Conservation (phyloP, 2,329 filamentous ascomycete genomes). For the Ophiocordyceps camponoti-rufipedis region DNA sequence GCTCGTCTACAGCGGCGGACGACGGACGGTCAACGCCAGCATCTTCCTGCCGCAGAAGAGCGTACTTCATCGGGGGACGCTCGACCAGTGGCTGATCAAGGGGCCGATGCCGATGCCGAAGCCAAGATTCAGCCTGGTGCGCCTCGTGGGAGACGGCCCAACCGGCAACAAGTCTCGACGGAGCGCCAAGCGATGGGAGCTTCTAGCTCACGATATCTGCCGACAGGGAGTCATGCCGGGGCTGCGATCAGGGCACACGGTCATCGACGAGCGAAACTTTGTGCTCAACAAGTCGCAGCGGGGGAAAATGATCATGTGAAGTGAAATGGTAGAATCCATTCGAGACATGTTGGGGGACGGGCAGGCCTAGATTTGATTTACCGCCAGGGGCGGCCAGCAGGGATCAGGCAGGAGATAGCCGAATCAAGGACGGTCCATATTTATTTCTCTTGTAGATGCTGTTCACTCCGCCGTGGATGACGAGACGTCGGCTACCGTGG, state of each 20-base stretch:
- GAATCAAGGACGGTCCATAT: background rate
- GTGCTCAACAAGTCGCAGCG: constrained; percentile 1
- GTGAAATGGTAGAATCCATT: background rate
- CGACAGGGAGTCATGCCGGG: constrained; percentile 15
- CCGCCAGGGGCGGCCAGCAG: background rate
- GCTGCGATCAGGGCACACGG: constrained; percentile 18
- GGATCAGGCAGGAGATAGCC: background rate
- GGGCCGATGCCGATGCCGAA: constrained; percentile 8
- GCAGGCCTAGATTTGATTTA: constrained; percentile 2
- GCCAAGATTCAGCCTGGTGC: constrained; percentile 5
- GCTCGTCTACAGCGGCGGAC: constrained; percentile 26
- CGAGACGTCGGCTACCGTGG: background rate
- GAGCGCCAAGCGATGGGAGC: constrained; percentile 15
- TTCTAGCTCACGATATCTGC: constrained; percentile 17
- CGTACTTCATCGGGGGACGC: constrained; percentile 30
- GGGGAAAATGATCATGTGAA: background rate
- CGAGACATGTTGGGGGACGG: constrained; percentile 1
- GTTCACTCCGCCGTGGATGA: background rate
- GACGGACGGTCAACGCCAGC: constrained; percentile 34
- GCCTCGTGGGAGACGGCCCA: background rate
- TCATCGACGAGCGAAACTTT: constrained; percentile 20
- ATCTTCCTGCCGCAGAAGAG: constrained; percentile 32
- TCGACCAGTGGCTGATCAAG: constrained; percentile 3
- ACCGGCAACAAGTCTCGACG: too few species aligned
- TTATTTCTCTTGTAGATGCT: background rate